These are phyloP conservation scores for Tricholoma bakamatsutake DNA, from an alignment of 768 basidiomycete genomes.

Conservation along the genomic window DNA sequence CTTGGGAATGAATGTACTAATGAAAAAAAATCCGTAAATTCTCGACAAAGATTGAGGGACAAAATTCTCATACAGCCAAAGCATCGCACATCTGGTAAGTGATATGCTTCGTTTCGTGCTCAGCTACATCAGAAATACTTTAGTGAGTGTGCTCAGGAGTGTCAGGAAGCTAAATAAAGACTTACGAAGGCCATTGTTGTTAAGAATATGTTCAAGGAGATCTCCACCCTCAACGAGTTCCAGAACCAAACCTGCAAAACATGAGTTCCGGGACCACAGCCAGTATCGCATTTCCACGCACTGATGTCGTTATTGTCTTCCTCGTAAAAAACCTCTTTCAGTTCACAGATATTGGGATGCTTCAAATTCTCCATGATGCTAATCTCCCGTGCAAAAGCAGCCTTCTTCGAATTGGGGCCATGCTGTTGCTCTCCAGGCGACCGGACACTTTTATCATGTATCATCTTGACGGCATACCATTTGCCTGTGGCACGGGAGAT, in stretches of 20 bases:
- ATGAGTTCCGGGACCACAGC: not conserved
- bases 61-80: conserved; percentile 44
- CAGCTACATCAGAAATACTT: conserved; percentile 28
- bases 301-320: conserved; percentile 56
- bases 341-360: conserved; percentile 78
- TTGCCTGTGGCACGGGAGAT: conserved; percentile 63
- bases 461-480: conserved; percentile 87
- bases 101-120: conserved; percentile 57
- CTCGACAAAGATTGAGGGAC: not conserved
- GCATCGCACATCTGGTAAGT: conserved; percentile 83
- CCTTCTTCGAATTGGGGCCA: conserved; percentile 18
- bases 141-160: conserved; percentile 1
- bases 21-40: conserved; percentile 1
- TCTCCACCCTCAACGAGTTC: conserved; percentile 89
- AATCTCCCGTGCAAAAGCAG: conserved; percentile 63
- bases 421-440: conserved; percentile 22
- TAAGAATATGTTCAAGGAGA: conserved; percentile 74
- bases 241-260: conserved; percentile 62
- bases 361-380: conserved; percentile 69
- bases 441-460: conserved; percentile 42
- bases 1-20: conserved; percentile 64
- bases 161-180: not conserved
- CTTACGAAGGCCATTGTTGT: conserved; percentile 55
- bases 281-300: conserved; percentile 28
- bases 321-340: conserved; percentile 66